Evolutionary conservation across 2,329 filamentous ascomycete genomes (phyloP).

Genomic region (Elsinoe fawcettii): DNA sequence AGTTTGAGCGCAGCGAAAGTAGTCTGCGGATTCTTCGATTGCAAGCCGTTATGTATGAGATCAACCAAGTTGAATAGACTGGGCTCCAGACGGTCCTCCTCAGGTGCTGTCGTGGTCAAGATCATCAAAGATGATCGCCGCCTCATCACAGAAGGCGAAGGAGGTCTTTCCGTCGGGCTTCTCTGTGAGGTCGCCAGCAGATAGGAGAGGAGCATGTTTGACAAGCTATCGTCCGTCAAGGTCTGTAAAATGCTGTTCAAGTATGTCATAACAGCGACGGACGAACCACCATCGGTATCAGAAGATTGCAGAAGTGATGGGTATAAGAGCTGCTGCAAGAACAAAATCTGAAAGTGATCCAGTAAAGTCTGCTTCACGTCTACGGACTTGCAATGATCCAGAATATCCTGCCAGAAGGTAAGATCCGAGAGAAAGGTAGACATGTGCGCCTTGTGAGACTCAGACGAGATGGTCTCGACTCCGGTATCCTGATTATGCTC

Average conservation of each 20-base stretch:
- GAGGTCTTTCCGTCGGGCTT: conserved; percentile 33
- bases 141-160: conserved; percentile 58
- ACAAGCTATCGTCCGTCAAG: conserved; percentile 86
- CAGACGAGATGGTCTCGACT: conserved; percentile 64
- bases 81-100: conserved; percentile 69
- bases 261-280: conserved; percentile 91
- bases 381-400: conserved; percentile 86
- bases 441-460: conserved; percentile 75
- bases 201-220: conserved; percentile 88
- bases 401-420: conserved; percentile 94
- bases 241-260: conserved; percentile 83
- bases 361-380: conserved; percentile 89
- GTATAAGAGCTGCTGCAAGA: conserved; percentile 90
- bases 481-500: conserved; percentile 62
- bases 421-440: conserved; percentile 92
- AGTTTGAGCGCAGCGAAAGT: conserved; percentile 83
- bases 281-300: conserved; percentile 92
- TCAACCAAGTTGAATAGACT: conserved; percentile 90
- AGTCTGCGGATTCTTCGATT: conserved; percentile 79
- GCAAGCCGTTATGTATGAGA: conserved; percentile 74
- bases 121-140: conserved; percentile 86
- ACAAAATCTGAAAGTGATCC: conserved; percentile 95
- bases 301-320: conserved; percentile 94
- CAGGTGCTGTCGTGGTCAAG: conserved; percentile 67
- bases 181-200: conserved; percentile 70